These are phyloP conservation scores for Penicillium odoratum DNA, from an alignment of 495 filamentous ascomycete species.

Conservation along the genomic window DNA sequence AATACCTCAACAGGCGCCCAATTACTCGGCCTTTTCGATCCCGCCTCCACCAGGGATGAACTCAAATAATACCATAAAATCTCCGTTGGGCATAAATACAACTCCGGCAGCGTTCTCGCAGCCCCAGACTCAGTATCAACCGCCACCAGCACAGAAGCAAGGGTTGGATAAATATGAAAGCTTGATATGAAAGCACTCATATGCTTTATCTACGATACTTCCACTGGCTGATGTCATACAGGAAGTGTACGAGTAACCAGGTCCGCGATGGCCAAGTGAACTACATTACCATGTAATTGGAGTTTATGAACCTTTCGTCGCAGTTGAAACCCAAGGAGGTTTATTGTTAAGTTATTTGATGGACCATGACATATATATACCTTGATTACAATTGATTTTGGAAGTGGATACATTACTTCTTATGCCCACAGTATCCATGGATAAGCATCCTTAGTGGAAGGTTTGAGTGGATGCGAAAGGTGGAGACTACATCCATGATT, in stretches of 20 bases:
- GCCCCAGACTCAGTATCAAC: slow-evolving; percentile 25
- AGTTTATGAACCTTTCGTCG: neutral
- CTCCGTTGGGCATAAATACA: slow-evolving; percentile 22
- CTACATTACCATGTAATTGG: neutral
- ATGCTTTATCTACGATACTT: slow-evolving; percentile 7
- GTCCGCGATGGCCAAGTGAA: neutral
- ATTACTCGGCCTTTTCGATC: slow-evolving; percentile 49
- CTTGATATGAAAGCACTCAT: slow-evolving; percentile 52
- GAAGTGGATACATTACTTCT: neutral
- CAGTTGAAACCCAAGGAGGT: neutral
- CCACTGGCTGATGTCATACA: neutral
- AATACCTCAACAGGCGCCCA: slow-evolving; percentile 28
- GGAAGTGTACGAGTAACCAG: neutral
- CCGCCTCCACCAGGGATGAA: slow-evolving; percentile 41
- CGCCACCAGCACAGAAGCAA: slow-evolving; percentile 40
- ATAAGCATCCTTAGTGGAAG: no score
- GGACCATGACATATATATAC: neutral
- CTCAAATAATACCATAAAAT: slow-evolving; percentile 16
- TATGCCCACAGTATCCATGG: no score
- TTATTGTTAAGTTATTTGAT: neutral
- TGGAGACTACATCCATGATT: slow-evolving; percentile 2
- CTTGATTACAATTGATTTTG: neutral
- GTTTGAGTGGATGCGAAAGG: neutral
- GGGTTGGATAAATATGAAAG: slow-evolving; percentile 83
- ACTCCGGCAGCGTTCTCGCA: slow-evolving; percentile 20